Evolutionary conservation across 1,284 basidiomycete species (phyloP).

Genomic region (Moniliophthora roreri): DNA sequence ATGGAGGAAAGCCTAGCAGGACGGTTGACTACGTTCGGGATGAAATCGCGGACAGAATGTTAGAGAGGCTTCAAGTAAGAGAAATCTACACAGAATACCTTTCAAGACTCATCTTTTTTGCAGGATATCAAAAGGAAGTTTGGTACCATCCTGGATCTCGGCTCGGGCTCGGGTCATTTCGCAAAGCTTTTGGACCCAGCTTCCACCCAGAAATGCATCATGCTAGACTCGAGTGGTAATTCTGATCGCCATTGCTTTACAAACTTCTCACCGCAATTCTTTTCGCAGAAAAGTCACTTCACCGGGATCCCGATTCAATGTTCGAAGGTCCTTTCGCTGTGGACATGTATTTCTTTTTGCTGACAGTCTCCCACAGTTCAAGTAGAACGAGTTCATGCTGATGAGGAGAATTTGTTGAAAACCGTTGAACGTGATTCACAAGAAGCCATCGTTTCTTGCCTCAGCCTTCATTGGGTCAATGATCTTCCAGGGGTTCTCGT

Average conservation of each 20-base stretch:
- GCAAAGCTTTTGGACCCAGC: constrained; percentile 79
- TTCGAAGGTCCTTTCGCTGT: constrained; percentile 63
- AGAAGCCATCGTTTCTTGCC: constrained; percentile 90
- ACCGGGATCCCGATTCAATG: constrained; percentile 71
- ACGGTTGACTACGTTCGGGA: constrained; percentile 92
- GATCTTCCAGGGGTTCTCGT: constrained; percentile 92
- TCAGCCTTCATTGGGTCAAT: constrained; percentile 97
- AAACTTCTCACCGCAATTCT: constrained; percentile 5
- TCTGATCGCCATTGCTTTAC: not conserved
- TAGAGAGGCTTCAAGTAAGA: constrained; percentile 81
- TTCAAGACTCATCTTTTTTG: constrained; percentile 7
- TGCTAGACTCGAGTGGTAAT: constrained; percentile 88
- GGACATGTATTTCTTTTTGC: constrained; percentile 9
- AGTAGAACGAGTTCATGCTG: constrained; percentile 69
- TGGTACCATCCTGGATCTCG: constrained; percentile 81
- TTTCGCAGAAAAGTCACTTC: constrained; percentile 55
- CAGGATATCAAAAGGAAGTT: constrained; percentile 93
- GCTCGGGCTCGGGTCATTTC: constrained; percentile 94
- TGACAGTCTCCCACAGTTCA: constrained; percentile 47
- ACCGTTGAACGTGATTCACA: constrained; percentile 72
- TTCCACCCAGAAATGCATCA: constrained; percentile 73
- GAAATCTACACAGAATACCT: constrained; percentile 7
- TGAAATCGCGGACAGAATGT: constrained; percentile 88
- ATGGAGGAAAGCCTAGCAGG: constrained; percentile 61
- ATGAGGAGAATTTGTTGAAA: constrained; percentile 76